Conservation (phyloP, 2,329 filamentous ascomycete species). For the Ophiocordyceps polyrhachis-furcata region DNA sequence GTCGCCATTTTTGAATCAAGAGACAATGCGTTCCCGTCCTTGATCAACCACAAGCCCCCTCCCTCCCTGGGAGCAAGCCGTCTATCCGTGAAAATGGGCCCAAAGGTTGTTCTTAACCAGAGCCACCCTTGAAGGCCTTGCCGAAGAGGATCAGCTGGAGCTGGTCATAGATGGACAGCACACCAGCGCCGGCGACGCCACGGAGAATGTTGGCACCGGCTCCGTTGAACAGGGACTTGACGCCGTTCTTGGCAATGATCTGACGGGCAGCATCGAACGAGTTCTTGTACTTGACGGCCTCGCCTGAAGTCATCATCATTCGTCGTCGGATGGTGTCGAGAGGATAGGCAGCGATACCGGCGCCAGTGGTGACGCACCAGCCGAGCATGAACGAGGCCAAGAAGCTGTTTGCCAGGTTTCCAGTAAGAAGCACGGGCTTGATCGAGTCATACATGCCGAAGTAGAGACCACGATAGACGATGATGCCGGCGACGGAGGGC, state of each 20-base stretch:
- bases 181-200: slow-evolving; percentile 99
- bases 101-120: slow-evolving; percentile 23
- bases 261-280: slow-evolving; percentile 88
- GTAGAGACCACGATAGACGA: slow-evolving; percentile 99
- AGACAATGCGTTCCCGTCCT: slow-evolving; percentile 18
- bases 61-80: slow-evolving; percentile 8
- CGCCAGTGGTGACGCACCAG: slow-evolving; percentile 98
- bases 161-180: slow-evolving; percentile 99
- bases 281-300: slow-evolving; percentile 99
- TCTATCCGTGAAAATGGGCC: slow-evolving; percentile 22
- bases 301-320: slow-evolving; percentile 98
- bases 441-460: slow-evolving; percentile 99
- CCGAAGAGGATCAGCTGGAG: slow-evolving; percentile 98
- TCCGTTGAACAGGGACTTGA: slow-evolving; percentile 99
- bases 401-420: slow-evolving; percentile 93
- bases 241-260: slow-evolving; percentile 95
- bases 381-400: slow-evolving; percentile 96
- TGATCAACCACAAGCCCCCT: slow-evolving; percentile 13
- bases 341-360: slow-evolving; percentile 99
- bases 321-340: slow-evolving; percentile 99
- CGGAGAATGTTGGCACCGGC: slow-evolving; percentile 99
- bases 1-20: slow-evolving; percentile 23
- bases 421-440: slow-evolving; percentile 94
- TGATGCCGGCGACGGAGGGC: slow-evolving; percentile 96
- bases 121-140: slow-evolving; percentile 82